phyloP scores from a whole-genome alignment of 371 early-diverging fungal genomes.

The Mucor irregularis region DNA sequence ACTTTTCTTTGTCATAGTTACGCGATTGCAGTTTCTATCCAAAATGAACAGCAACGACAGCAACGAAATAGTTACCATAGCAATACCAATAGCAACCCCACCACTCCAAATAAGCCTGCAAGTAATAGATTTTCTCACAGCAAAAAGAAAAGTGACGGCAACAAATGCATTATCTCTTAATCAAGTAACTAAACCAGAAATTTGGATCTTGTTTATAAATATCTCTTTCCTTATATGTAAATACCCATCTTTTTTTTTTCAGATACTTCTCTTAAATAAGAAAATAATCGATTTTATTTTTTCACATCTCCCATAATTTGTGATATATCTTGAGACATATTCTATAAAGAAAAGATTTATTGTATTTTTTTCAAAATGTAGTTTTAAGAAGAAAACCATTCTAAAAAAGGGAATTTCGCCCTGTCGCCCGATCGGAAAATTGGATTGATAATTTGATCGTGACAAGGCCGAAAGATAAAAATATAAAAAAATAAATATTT shows the following conservation, averaged over 20 bases:
- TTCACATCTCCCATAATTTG: neutral
- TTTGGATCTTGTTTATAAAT: no score
- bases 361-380: neutral
- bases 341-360: no score
- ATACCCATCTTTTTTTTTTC: no score
- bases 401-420: slow-evolving; percentile 6
- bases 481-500: neutral
- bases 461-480: slow-evolving; percentile 1
- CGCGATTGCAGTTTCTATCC: neutral
- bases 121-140: no score
- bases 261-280: slow-evolving; percentile 1
- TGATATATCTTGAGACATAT: neutral
- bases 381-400: neutral
- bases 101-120: no score
- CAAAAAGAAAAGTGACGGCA: no score
- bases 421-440: slow-evolving; percentile 7
- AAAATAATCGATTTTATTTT: neutral
- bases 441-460: slow-evolving; percentile 8
- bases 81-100: neutral
- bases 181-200: no score
- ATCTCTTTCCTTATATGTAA: slow-evolving; percentile 1
- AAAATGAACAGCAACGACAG: neutral
- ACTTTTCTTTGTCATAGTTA: neutral
- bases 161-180: neutral
- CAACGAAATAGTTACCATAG: neutral